These are phyloP conservation scores for Letharia lupina DNA, from an alignment of 495 filamentous ascomycete species.

Conservation along the genomic window DNA sequence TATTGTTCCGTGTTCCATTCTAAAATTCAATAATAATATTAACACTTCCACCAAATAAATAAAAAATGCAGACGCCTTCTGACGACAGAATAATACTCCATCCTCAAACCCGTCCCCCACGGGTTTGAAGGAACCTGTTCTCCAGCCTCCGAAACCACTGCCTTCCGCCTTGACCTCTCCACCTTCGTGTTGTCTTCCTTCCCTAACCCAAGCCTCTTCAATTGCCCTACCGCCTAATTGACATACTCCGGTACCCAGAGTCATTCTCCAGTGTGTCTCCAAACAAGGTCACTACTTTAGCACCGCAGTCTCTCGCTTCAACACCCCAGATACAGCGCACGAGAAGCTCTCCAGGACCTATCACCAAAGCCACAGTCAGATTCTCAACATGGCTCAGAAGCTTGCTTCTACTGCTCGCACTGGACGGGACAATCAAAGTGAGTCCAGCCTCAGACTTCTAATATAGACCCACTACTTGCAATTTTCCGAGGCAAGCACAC, in stretches of 20 bases:
- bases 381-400: constrained; percentile 25
- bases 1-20: background rate
- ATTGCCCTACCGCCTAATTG: background rate
- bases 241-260: background rate
- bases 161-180: background rate
- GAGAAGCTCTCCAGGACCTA: background rate
- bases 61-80: constrained; percentile 19
- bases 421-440: constrained; percentile 44
- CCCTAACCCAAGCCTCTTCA: background rate
- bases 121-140: constrained; percentile 33
- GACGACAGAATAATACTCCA: constrained; percentile 27
- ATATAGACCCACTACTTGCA: background rate
- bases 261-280: background rate
- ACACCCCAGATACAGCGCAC: background rate
- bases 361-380: background rate
- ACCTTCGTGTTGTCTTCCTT: background rate
- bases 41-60: background rate
- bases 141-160: constrained; percentile 7
- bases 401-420: constrained; percentile 38
- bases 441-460: constrained; percentile 20
- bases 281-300: background rate
- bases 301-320: constrained; percentile 1
- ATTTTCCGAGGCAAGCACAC: background rate
- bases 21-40: background rate
- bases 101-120: constrained; percentile 39